Percentiles rank a stretch among this genome's conserved stretches.
phyloP scores from a whole-genome alignment of 441 rosid genomes.

The Gossypium davidsonii region DNA sequence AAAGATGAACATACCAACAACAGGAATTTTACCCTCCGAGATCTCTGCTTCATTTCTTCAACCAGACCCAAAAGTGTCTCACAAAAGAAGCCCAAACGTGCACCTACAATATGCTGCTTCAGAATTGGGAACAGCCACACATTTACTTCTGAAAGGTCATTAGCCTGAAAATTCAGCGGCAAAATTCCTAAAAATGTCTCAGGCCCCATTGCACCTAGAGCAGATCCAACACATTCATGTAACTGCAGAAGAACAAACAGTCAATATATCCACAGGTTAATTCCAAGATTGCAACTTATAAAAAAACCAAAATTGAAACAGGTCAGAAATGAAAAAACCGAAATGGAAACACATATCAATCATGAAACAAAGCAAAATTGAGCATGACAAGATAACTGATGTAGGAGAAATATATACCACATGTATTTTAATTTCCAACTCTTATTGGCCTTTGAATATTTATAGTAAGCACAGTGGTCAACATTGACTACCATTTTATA shows the following conservation, averaged over 20 bases:
- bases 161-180: slow-evolving; percentile 67
- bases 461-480: neutral
- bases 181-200: slow-evolving; percentile 66
- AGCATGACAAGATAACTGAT: neutral
- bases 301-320: neutral
- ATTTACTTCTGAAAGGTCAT: slow-evolving; percentile 73
- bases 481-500: slow-evolving; percentile 4
- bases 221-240: slow-evolving; percentile 91
- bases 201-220: slow-evolving; percentile 92
- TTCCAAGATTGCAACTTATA: neutral
- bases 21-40: slow-evolving; percentile 44
- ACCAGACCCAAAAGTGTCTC: slow-evolving; percentile 55
- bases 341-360: neutral
- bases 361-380: neutral
- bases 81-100: slow-evolving; percentile 62
- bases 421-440: neutral
- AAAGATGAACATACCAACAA: neutral
- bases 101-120: slow-evolving; percentile 88
- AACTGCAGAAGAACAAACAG: slow-evolving; percentile 39
- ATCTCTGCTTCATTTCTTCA: slow-evolving; percentile 47
- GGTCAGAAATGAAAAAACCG: neutral
- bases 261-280: neutral
- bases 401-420: neutral
- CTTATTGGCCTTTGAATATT: neutral
- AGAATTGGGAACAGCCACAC: slow-evolving; percentile 91